A percentile compares a stretch with the other conserved stretches of the same genome.
Evolutionary conservation across 192 early-diverging fungal species (phyloP).

Genomic region (Linnemannia schmuckeri): DNA sequence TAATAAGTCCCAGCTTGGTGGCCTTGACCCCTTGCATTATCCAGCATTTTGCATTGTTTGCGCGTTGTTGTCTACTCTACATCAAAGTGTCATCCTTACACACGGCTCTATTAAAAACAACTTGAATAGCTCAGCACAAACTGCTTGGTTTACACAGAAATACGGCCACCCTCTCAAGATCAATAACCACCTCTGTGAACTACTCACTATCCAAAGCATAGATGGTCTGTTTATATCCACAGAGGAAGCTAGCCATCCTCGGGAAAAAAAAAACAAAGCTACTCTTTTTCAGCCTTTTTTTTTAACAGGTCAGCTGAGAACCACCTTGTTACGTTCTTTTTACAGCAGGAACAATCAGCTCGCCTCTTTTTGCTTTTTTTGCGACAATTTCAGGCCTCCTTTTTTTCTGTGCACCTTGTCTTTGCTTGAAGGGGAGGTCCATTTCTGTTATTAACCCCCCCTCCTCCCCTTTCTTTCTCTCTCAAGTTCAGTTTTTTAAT

Average conservation of each 20-base stretch:
- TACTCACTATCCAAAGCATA: background rate
- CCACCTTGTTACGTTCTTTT: background rate
- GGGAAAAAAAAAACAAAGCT: background rate
- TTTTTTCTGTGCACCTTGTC: background rate
- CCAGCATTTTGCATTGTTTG: background rate
- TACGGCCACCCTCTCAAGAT: background rate
- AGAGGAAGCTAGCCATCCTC: background rate
- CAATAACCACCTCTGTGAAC: background rate
- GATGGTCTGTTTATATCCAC: background rate
- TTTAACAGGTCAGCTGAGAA: background rate
- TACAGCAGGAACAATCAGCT: background rate
- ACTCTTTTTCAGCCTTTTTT: background rate
- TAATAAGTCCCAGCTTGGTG: background rate
- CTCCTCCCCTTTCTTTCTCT: background rate
- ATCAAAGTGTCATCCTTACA: background rate
- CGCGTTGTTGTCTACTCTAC: background rate
- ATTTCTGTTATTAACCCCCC: background rate
- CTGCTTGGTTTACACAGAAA: background rate
- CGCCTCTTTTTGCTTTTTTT: background rate
- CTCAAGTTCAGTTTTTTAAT: background rate
- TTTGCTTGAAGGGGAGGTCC: background rate
- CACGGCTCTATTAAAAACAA: background rate
- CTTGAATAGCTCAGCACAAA: background rate
- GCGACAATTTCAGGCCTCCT: background rate
- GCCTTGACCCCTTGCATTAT: background rate